Evolutionary conservation across 2,329 filamentous ascomycete genomes (phyloP), one percentile per base, ranked within the genome.

Genomic region (Stagonosporopsis cucurbitacearum): DNA sequence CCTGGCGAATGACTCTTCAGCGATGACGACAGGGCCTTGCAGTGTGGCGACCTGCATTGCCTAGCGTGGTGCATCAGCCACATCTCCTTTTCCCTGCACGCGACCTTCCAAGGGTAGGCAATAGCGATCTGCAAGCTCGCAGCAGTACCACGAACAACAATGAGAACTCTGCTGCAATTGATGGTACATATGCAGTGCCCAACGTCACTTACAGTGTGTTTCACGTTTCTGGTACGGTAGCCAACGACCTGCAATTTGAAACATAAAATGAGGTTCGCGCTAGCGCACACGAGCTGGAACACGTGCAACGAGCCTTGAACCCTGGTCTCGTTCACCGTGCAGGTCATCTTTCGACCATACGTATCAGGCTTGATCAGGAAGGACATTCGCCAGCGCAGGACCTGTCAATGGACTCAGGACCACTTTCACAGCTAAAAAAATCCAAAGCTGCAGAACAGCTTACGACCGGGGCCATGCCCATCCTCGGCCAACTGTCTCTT

Each of bases 11-110:
- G 49, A 63, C 57, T 57, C 54, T 55, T 56, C 45, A 9, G 52
- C 42, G 52, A 67, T 64, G 66, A 68, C 63, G 64, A 63, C 57
- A 65, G 51, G 58, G 35, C 36, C 20, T n/a, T 42, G 36, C 19
- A 13, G 44, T 46, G 53, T 51, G 53, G 53, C 53, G 32, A 51
- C 32, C 32, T 47, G 30, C n/a, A 33, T 25, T 28, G 15, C 26
- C 36, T 56, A 56, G 53, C 47, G 53, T 22, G 13, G 53, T 43
- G 53, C 53, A 56, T 37, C 53, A 51, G 53, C 53, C 53, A 56
- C 47, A 47, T 40, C 54, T 57, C 54, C 49, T 57, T 49, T 49
- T 39, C 22, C 9, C 15, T 49, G 48, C 49, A 49, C 49, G 36
- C 26, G 23, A 6, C 26, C 28, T 26, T n/a, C 35, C 35, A 46